Conservation (phyloP, 2,329 filamentous ascomycete genomes). For the Aspergillus versicolor region DNA sequence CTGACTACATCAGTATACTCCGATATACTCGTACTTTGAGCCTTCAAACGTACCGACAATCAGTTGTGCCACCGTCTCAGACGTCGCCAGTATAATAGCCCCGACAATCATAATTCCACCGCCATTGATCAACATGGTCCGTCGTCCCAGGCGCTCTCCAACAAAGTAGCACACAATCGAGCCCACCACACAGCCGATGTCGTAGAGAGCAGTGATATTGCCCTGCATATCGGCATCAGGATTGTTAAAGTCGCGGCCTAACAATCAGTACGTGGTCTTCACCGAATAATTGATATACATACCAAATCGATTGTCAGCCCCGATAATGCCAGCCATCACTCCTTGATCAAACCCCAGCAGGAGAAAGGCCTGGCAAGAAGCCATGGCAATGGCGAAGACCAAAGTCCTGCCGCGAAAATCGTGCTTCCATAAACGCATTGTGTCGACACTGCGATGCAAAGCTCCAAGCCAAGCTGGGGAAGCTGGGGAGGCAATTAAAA, state of each 20-base stretch:
- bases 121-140: slow-evolving; percentile 43
- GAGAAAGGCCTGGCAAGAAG: slow-evolving; percentile 41
- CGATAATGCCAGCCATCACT: slow-evolving; percentile 42
- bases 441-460: neutral
- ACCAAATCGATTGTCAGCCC: slow-evolving; percentile 43
- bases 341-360: slow-evolving; percentile 51
- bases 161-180: slow-evolving; percentile 37
- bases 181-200: slow-evolving; percentile 35
- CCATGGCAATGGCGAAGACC: slow-evolving; percentile 30
- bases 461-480: neutral
- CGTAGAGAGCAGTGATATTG: slow-evolving; percentile 29
- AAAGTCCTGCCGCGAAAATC: slow-evolving; percentile 22
- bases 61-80: slow-evolving; percentile 44
- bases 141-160: slow-evolving; percentile 45
- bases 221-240: slow-evolving; percentile 42
- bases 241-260: slow-evolving; percentile 35
- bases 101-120: slow-evolving; percentile 37
- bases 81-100: slow-evolving; percentile 33
- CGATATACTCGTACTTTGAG: too few relatives aligned
- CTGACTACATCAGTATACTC: neutral
- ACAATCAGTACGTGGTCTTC: too few relatives aligned
- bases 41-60: slow-evolving; percentile 34
- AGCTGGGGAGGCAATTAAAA: neutral
- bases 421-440: slow-evolving; percentile 23
- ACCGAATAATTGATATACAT: neutral